These are phyloP conservation scores for Mercurialis annua DNA, from an alignment of 345 rosid genomes.

Conservation along the genomic window DNA sequence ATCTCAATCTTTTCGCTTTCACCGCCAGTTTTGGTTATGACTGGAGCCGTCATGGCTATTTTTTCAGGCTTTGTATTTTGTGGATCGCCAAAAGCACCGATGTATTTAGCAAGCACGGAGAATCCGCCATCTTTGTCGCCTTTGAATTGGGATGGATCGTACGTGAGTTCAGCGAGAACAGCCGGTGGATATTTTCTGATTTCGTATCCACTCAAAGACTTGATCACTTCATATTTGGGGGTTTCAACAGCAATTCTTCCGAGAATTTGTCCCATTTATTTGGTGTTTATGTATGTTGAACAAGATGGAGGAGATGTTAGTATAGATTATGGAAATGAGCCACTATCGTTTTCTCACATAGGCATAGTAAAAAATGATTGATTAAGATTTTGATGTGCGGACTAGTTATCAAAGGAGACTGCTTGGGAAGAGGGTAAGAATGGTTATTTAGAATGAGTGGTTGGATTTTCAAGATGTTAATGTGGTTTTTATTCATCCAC, in stretches of 20 bases:
- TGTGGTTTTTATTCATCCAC: conserved; percentile 36
- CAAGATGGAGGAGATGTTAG: not conserved
- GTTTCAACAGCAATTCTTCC: conserved; percentile 78
- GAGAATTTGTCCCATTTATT: conserved; percentile 62
- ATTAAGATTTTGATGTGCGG: not conserved
- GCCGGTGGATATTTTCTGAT: conserved; percentile 66
- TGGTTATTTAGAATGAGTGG: conserved; percentile 11
- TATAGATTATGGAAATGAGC: not conserved
- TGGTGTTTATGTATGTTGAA: not conserved
- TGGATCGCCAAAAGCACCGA: conserved; percentile 77
- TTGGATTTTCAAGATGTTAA: not conserved
- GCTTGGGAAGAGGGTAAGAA: conserved; percentile 16
- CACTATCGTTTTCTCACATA: no score
- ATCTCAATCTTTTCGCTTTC: conserved; percentile 80
- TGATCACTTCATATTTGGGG: conserved; percentile 53
- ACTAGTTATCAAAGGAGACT: not conserved
- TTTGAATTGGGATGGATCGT: conserved; percentile 58
- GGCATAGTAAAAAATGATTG: no score
- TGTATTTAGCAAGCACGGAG: conserved; percentile 66
- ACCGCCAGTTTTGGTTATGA: conserved; percentile 47
- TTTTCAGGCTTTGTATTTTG: conserved; percentile 74
- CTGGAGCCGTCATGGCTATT: conserved; percentile 90
- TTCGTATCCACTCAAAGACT: conserved; percentile 57
- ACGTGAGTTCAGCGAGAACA: conserved; percentile 70
- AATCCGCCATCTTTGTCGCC: conserved; percentile 83